phyloP scores from a whole-genome alignment of 768 basidiomycete genomes.

The Suillus luteus region DNA sequence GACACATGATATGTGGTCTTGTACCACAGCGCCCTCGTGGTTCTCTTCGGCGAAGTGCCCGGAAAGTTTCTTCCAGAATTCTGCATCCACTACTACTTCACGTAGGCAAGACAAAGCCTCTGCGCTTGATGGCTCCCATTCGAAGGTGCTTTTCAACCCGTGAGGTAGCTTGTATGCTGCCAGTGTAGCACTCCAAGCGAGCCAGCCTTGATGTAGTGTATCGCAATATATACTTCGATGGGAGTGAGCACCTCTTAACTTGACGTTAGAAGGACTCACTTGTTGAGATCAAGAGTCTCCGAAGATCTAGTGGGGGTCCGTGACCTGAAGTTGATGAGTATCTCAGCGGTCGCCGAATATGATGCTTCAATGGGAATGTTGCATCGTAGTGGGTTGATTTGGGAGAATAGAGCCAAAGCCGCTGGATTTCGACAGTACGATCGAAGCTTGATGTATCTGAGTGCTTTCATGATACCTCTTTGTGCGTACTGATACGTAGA shows the following conservation, averaged over 20 bases:
- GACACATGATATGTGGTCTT: slow-evolving; percentile 71
- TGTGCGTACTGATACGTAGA: slow-evolving; percentile 56
- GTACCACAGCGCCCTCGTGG: slow-evolving; percentile 58
- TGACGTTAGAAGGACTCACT: background rate
- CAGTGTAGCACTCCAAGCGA: slow-evolving; percentile 57
- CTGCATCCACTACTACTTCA: slow-evolving; percentile 44
- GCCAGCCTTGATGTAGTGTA: slow-evolving; percentile 63
- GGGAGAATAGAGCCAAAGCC: slow-evolving; percentile 62
- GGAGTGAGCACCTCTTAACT: slow-evolving; percentile 1
- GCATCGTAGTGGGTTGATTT: slow-evolving; percentile 67
- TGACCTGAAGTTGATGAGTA: slow-evolving; percentile 58
- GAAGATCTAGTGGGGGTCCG: slow-evolving; percentile 29
- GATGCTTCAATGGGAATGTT: slow-evolving; percentile 51
- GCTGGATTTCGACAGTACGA: slow-evolving; percentile 58
- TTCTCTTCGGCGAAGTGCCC: slow-evolving; percentile 80
- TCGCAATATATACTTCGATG: slow-evolving; percentile 53
- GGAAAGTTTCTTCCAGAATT: slow-evolving; percentile 71
- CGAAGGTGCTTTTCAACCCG: slow-evolving; percentile 49
- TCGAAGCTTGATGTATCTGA: slow-evolving; percentile 80
- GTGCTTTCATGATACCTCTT: slow-evolving; percentile 74
- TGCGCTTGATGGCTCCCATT: slow-evolving; percentile 58
- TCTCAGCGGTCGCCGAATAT: slow-evolving; percentile 52
- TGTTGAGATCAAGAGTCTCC: background rate
- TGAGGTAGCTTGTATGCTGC: slow-evolving; percentile 52
- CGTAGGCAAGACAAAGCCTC: slow-evolving; percentile 53